A percentile compares a stretch with the other conserved stretches of the same genome.
phyloP scores from a whole-genome alignment of 495 filamentous ascomycete species.

The Niebla homalea region DNA sequence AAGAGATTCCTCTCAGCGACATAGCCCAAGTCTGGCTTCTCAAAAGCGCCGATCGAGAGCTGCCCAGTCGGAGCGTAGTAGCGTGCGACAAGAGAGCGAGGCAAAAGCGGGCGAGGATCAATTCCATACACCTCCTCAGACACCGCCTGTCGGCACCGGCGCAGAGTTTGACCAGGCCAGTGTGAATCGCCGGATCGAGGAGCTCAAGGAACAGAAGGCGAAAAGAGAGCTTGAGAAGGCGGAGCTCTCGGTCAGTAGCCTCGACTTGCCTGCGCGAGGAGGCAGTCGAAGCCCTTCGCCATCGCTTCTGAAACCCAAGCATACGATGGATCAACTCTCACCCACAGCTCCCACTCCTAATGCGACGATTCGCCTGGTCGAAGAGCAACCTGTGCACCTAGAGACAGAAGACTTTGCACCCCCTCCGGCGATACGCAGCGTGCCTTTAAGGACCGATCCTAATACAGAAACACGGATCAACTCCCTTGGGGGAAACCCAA shows the following conservation, averaged over 20 bases:
- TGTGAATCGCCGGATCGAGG: constrained; percentile 36
- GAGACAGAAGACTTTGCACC: constrained; percentile 49
- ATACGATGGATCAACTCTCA: background rate
- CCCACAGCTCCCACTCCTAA: constrained; percentile 17
- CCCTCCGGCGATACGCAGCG: constrained; percentile 44
- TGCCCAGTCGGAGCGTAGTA: background rate
- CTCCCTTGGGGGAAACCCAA: constrained; percentile 28
- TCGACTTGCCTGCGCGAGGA: background rate
- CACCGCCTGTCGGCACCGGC: background rate
- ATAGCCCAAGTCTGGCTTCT: constrained; percentile 11
- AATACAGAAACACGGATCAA: constrained; percentile 24
- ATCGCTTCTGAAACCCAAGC: background rate
- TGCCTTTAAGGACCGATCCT: constrained; percentile 39
- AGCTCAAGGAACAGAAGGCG: constrained; percentile 37
- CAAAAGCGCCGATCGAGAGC: constrained; percentile 1
- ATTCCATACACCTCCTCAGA: constrained; percentile 16
- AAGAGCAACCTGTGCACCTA: constrained; percentile 15
- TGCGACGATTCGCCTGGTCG: constrained; percentile 10
- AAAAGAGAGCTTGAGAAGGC: constrained; percentile 9
- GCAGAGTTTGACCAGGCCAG: constrained; percentile 20
- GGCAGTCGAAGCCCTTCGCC: constrained; percentile 4
- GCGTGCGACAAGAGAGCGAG: background rate
- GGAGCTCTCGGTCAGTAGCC: background rate
- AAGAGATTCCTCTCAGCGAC: constrained; percentile 10
- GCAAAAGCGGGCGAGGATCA: constrained; percentile 18